These are phyloP conservation scores for Candida tetrigidarum DNA, from an alignment of 1,139 yeast genomes.

Conservation along the genomic window DNA sequence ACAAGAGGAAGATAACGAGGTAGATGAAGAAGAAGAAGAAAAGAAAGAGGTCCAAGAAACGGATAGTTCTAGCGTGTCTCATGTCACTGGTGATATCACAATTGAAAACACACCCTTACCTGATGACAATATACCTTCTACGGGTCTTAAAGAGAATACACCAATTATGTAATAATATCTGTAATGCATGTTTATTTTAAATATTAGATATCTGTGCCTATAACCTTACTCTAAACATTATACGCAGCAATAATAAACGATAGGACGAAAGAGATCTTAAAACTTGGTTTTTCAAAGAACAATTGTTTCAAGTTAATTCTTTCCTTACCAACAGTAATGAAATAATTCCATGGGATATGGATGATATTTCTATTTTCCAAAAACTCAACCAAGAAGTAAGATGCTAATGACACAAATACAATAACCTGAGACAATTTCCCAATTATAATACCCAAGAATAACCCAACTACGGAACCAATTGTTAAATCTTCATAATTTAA, in stretches of 20 bases:
- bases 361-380: slow-evolving; percentile 62
- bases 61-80: not conserved
- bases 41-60: slow-evolving; percentile 1
- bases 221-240: slow-evolving; percentile 39
- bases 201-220: not conserved
- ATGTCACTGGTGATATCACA: not conserved
- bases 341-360: slow-evolving; percentile 50
- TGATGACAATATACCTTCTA: slow-evolving; percentile 3
- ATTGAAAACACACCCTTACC: slow-evolving; percentile 6
- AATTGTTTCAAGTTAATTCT: slow-evolving; percentile 54
- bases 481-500: slow-evolving; percentile 69
- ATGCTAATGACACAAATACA: slow-evolving; percentile 54
- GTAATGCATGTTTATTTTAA: not conserved
- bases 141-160: slow-evolving; percentile 1
- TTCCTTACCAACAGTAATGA: slow-evolving; percentile 49
- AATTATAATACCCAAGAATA: slow-evolving; percentile 61
- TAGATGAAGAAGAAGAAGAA: not conserved
- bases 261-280: slow-evolving; percentile 61
- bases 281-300: slow-evolving; percentile 65
- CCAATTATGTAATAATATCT: slow-evolving; percentile 3
- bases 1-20: too few relatives aligned
- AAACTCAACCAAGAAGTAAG: slow-evolving; percentile 59
- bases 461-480: slow-evolving; percentile 69
- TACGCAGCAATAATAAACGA: slow-evolving; percentile 69
- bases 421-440: slow-evolving; percentile 69